Evolutionary conservation across 192 early-diverging fungal species (phyloP).

Genomic region (Oehlia diaphana): DNA sequence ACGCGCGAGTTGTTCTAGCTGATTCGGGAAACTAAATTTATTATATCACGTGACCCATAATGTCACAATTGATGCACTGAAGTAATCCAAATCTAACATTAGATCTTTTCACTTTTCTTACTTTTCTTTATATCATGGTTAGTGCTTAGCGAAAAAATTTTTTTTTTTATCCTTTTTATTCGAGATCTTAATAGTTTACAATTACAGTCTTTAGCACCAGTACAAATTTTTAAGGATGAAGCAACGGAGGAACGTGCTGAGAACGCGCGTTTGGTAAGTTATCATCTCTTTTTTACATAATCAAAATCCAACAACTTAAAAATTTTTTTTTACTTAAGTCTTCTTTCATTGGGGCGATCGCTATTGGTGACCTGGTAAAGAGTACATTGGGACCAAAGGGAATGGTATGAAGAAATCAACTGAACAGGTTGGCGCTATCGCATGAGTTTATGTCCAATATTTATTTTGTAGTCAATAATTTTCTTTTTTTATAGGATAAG

Average conservation of each 20-base stretch:
- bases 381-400: conserved; percentile 97
- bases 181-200: too few species aligned
- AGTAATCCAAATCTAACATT: too few species aligned
- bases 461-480: background rate
- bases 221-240: conserved; percentile 93
- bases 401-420: conserved; percentile 65
- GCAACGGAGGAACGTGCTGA: conserved; percentile 96
- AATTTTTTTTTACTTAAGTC: conserved; percentile 49
- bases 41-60: too few species aligned
- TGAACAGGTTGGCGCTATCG: background rate
- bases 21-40: background rate
- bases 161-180: too few species aligned
- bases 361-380: conserved; percentile 97
- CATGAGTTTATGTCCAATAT: background rate
- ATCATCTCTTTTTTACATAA: background rate
- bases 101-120: too few species aligned
- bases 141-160: too few species aligned
- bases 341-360: conserved; percentile 97
- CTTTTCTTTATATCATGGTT: too few species aligned
- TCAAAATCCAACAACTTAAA: background rate
- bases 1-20: background rate
- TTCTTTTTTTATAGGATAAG: conserved; percentile 75
- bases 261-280: conserved; percentile 90
- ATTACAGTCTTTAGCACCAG: conserved; percentile 65
- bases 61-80: too few species aligned